A percentile compares a stretch with the other conserved stretches of the same genome.
Conservation (phyloP, 2,329 filamentous ascomycete species). For the Paraphaeosphaeria sporulosa region DNA sequence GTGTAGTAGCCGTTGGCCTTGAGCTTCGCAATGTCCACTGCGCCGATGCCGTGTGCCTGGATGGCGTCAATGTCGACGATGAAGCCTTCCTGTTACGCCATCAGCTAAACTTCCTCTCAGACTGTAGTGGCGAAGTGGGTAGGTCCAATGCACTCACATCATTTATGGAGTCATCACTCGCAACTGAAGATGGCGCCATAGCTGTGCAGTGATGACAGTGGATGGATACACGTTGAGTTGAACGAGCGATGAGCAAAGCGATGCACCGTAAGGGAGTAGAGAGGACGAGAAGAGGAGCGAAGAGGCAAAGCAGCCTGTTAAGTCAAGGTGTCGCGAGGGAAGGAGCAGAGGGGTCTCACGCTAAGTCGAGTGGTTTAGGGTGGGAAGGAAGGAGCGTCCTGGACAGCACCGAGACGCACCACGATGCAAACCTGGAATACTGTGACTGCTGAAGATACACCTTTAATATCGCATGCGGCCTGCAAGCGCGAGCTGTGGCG, state of each 20-base stretch:
- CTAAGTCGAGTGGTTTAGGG: background rate
- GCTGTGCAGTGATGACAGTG: constrained; percentile 13
- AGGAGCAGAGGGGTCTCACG: constrained; percentile 10
- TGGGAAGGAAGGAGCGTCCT: background rate
- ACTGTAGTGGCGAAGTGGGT: background rate
- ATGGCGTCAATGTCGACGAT: constrained; percentile 73
- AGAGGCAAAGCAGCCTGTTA: background rate
- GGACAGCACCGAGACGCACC: too few relatives aligned
- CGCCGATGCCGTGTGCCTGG: constrained; percentile 71
- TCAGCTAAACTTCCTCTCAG: constrained; percentile 5
- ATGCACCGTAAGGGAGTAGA: constrained; percentile 1
- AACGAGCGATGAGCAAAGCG: constrained; percentile 7
- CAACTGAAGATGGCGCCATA: constrained; percentile 58
- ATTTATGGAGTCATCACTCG: constrained; percentile 59
- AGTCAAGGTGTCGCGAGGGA: constrained; percentile 5
- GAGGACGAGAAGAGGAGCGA: background rate
- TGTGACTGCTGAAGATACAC: background rate
- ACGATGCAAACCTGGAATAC: background rate
- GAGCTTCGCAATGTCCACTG: constrained; percentile 70
- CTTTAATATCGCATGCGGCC: background rate
- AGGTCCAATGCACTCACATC: constrained; percentile 50
- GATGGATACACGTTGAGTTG: constrained; percentile 7
- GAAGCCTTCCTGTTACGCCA: constrained; percentile 53
- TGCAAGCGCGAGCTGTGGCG: background rate
- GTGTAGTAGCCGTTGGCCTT: constrained; percentile 70